Evolutionary conservation across 306 rosid species (phyloP), one percentile per base, ranked within the genome.

Genomic region (Vigna nakashimae): DNA sequence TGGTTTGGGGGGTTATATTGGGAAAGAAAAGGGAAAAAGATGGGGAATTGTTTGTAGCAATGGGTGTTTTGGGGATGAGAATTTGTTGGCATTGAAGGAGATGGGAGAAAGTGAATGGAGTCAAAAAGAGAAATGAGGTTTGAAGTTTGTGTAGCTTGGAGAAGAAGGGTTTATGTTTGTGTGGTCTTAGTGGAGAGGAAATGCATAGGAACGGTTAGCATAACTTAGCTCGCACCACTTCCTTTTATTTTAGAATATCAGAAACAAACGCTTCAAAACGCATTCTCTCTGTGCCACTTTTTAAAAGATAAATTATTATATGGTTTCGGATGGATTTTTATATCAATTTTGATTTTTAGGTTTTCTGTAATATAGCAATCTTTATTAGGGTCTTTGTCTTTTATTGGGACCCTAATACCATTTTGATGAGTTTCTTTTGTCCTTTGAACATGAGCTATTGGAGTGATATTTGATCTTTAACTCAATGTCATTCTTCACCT

Each of bases 131-230:
- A 40, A 51, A 40, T 1, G 2, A n/a, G 59, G 9, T 30, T 30
- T 32, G 34, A 4, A 12, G 68, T 40, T 9, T 10, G 49, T 45
- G 50, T 62, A 49, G 18, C 81, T 57, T 77, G 81, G 67, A 68
- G 81, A 67, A 15, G 68, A 67, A 26, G 83, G 38, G 5, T 60
- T 50, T 20, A 11, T 40, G 45, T 8, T 40, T 42, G 46, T 42
- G 46, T 69, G 14, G 53, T 40, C 36, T 60, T 52, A 49, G 71
- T 51, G 80, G 80, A 45, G 50, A 76, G 56, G 34, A 65, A 45
- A 40, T 68, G 16, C 51, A 64, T 6, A 14, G 14, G 78, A 58
- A 58, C 78, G 69, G 57, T 26, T 24, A 38, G 0, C 58, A 17
- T 17, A 53, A 1, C 58, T 52, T 4, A 24, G n/a, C 56, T 46